These are phyloP conservation scores for Halteria grandinella DNA, from an alignment of 73 alveolate genomes.

Conservation along the genomic window DNA sequence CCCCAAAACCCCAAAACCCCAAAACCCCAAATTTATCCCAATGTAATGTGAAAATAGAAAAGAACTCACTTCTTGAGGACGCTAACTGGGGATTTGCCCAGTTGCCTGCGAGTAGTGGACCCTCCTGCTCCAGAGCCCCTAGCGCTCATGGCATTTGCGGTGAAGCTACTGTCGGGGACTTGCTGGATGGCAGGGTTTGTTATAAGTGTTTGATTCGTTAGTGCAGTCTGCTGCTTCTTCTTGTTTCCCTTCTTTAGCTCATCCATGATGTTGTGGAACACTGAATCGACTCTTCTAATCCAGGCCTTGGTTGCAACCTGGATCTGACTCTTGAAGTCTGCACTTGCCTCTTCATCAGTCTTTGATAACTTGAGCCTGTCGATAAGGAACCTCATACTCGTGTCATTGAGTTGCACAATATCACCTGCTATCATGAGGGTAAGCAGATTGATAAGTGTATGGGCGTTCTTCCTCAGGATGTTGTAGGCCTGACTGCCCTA, in stretches of 20 bases:
- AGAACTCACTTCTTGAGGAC: too few relatives aligned
- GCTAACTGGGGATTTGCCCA: too few relatives aligned
- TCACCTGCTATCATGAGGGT: slow-evolving; percentile 92
- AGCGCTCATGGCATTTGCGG: too few relatives aligned
- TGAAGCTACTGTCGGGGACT: too few relatives aligned
- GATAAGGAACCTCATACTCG: slow-evolving; percentile 73
- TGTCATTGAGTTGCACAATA: slow-evolving; percentile 90
- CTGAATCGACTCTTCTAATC: slow-evolving; percentile 76
- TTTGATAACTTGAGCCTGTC: slow-evolving; percentile 50
- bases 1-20: too few relatives aligned
- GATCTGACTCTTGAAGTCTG: slow-evolving; percentile 74
- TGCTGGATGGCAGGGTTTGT: too few relatives aligned
- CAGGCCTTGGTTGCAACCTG: slow-evolving; percentile 58
- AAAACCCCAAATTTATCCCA: too few relatives aligned
- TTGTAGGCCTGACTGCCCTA: slow-evolving; percentile 85
- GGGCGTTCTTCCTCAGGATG: slow-evolving; percentile 85
- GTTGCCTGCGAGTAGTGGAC: too few relatives aligned
- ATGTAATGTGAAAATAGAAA: too few relatives aligned
- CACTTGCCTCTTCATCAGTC: slow-evolving; percentile 78
- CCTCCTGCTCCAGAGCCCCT: too few relatives aligned
- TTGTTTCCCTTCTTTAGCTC: not conserved
- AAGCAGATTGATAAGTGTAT: slow-evolving; percentile 81
- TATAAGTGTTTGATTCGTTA: too few relatives aligned
- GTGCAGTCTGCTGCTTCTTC: too few relatives aligned
- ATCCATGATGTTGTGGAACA: slow-evolving; percentile 4